A percentile compares a stretch with the other conserved stretches of the same genome.
These are phyloP conservation scores for Moesziomyces sp. DNA, from an alignment of 1,284 basidiomycete species.

Conservation along the genomic window DNA sequence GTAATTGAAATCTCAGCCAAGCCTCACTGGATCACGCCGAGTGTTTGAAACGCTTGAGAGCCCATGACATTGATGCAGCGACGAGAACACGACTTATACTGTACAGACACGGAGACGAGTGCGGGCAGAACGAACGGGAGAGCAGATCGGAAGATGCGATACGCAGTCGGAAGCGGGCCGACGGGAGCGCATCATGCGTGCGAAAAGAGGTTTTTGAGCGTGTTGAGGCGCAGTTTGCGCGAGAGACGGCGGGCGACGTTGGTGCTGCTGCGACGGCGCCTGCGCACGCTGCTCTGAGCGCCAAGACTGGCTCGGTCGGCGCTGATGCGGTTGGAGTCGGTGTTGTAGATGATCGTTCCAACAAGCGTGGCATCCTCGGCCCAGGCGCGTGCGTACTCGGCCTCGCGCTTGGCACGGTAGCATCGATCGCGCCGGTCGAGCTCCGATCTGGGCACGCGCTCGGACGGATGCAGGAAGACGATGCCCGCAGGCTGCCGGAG, in stretches of 20 bases:
- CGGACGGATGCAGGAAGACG: slow-evolving; percentile 51
- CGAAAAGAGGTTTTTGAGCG: slow-evolving; percentile 28
- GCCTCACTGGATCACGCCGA: background rate
- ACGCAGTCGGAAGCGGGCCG: background rate
- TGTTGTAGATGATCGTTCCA: slow-evolving; percentile 32
- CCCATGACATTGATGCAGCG: background rate
- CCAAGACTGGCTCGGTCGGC: slow-evolving; percentile 27
- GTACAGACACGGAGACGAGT: background rate
- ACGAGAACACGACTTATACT: background rate
- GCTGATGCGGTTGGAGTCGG: slow-evolving; percentile 13
- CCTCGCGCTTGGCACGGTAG: slow-evolving; percentile 54
- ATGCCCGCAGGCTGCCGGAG: slow-evolving; percentile 53
- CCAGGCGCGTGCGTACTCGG: slow-evolving; percentile 50
- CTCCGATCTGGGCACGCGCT: slow-evolving; percentile 54
- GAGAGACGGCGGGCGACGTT: slow-evolving; percentile 12
- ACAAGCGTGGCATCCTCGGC: slow-evolving; percentile 61
- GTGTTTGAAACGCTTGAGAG: background rate
- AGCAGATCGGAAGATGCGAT: background rate
- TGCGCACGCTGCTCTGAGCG: slow-evolving; percentile 28
- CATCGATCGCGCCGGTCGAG: slow-evolving; percentile 55
- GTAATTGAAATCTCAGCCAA: background rate
- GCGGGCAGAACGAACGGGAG: no score
- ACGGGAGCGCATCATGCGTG: background rate
- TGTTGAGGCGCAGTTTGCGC: slow-evolving; percentile 12
- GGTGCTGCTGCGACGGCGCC: slow-evolving; percentile 18